Evolutionary conservation across 768 basidiomycete species (phyloP).

Genomic region (Tremella yokohamensis): DNA sequence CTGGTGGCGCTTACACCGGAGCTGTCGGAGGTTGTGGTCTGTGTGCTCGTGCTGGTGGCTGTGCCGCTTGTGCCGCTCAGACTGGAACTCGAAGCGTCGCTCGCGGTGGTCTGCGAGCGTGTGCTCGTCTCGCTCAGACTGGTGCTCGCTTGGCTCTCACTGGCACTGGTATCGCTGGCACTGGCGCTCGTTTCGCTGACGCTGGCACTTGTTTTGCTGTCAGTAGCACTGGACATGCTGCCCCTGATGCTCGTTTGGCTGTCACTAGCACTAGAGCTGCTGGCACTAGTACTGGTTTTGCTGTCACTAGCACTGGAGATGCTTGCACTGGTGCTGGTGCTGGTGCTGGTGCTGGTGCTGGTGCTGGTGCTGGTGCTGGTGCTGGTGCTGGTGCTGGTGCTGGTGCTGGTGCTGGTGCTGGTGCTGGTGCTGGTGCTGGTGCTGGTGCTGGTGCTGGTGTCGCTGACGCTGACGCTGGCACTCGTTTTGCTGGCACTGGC

Average conservation of each 20-base stretch:
- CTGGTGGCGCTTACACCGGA: slow-evolving; percentile 1
- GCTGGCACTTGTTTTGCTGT: slow-evolving; percentile 3
- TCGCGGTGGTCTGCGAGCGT: too few species aligned
- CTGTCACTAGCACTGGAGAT: too few species aligned
- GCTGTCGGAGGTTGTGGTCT: slow-evolving; percentile 1
- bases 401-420: slow-evolving; percentile 10
- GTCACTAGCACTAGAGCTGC: too few species aligned
- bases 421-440: slow-evolving; percentile 10
- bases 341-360: slow-evolving; percentile 10
- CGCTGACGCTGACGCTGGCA: slow-evolving; percentile 4
- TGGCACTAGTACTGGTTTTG: too few species aligned
- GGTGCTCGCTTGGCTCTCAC: too few species aligned
- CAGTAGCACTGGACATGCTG: neutral
- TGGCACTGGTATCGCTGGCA: too few species aligned
- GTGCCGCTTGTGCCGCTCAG: too few species aligned
- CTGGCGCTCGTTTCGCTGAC: neutral
- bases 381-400: slow-evolving; percentile 10
- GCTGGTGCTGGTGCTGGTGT: neutral
- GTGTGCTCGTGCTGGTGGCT: slow-evolving; percentile 4
- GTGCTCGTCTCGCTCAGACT: too few species aligned
- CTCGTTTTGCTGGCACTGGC: slow-evolving; percentile 1
- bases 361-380: slow-evolving; percentile 10
- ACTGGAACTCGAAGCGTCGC: too few species aligned
- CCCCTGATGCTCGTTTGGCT: too few species aligned
- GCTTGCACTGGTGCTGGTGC: slow-evolving; percentile 6